Percentiles rank a stretch among this genome's conserved stretches.
These are phyloP conservation scores for Pythium myriotylum DNA, from an alignment of 352 stramenopile genomes.

Conservation along the genomic window DNA sequence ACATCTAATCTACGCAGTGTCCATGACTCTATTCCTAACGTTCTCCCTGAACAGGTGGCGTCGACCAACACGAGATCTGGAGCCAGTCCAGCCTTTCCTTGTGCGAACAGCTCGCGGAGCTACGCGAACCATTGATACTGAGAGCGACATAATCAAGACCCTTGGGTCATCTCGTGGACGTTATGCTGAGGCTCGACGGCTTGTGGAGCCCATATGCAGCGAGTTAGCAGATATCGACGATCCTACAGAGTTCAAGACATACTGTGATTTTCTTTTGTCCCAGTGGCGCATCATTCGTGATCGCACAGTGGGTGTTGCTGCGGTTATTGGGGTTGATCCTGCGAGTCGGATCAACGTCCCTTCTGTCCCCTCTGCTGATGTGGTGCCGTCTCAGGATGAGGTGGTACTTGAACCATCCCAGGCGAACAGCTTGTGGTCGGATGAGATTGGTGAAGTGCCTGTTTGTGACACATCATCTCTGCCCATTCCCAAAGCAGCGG, in stretches of 20 bases:
- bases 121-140: neutral
- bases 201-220: slow-evolving; percentile 2
- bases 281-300: slow-evolving; percentile 12
- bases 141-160: neutral
- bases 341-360: no score
- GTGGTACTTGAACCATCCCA: neutral
- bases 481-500: no score
- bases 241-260: slow-evolving; percentile 27
- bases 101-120: neutral
- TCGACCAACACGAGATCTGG: neutral
- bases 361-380: no score
- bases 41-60: no score
- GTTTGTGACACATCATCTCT: neutral
- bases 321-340: no score
- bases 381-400: neutral
- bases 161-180: neutral
- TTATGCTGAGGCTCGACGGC: neutral
- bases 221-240: slow-evolving; percentile 7
- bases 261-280: slow-evolving; percentile 28
- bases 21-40: no score
- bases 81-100: neutral
- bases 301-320: neutral
- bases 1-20: no score
- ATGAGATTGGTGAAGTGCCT: neutral
- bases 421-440: neutral